Conservation (phyloP, 768 basidiomycete species). For the Rickenella mellea region DNA sequence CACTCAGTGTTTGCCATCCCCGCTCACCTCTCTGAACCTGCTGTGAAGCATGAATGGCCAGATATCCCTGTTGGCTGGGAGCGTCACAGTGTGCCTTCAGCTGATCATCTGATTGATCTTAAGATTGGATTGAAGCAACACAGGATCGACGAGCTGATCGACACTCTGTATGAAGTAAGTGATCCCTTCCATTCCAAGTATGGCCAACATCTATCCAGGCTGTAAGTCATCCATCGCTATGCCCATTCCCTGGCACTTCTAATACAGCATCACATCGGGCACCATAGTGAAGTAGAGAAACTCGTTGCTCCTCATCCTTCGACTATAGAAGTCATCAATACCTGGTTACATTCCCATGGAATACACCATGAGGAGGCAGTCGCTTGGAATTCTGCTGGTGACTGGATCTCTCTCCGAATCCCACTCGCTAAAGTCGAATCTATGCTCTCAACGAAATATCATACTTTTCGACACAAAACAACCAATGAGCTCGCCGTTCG, state of each 20-base stretch:
- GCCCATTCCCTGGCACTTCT: neutral
- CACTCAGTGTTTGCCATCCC: neutral
- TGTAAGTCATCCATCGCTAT: neutral
- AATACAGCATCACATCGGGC: neutral
- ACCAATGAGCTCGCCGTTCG: constrained; percentile 6
- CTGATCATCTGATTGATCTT: constrained; percentile 5
- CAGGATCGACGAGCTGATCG: constrained; percentile 8
- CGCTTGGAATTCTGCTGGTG: constrained; percentile 6
- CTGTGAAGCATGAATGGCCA: constrained; percentile 8
- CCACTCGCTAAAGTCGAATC: constrained; percentile 7
- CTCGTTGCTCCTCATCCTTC: constrained; percentile 4
- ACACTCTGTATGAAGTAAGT: constrained; percentile 5
- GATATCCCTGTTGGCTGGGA: constrained; percentile 6
- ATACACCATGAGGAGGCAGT: neutral
- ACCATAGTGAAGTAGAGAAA: neutral
- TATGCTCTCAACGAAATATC: constrained; percentile 8
- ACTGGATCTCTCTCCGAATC: constrained; percentile 9
- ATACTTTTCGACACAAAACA: constrained; percentile 3
- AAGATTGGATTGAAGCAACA: constrained; percentile 6
- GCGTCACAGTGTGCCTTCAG: constrained; percentile 2
- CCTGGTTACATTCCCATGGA: constrained; percentile 7
- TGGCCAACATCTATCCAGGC: constrained; percentile 8
- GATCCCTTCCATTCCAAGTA: constrained; percentile 5
- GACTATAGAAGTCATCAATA: constrained; percentile 3
- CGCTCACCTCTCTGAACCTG: neutral